Conservation (phyloP, 768 basidiomycete species). For the Boletus sensibilis region DNA sequence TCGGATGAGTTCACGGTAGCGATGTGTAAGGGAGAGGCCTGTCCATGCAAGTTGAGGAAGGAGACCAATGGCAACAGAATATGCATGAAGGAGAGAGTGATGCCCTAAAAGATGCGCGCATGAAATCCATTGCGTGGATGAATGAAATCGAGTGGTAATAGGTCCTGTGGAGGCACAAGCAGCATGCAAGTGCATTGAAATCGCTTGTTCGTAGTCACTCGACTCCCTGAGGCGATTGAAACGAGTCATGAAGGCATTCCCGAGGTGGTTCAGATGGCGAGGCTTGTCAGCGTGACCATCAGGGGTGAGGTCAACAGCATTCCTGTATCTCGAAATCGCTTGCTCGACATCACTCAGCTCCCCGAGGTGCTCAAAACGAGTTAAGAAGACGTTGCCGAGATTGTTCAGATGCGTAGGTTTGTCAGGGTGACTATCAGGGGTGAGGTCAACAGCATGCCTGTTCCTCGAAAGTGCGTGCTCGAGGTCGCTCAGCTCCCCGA, state of each 20-base stretch:
- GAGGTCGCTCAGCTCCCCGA: too few species aligned
- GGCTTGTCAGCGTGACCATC: background rate
- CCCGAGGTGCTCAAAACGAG: background rate
- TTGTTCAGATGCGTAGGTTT: too few species aligned
- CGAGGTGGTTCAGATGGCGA: too few species aligned
- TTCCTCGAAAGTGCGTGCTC: too few species aligned
- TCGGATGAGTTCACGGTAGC: background rate
- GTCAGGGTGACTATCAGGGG: too few species aligned
- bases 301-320: background rate
- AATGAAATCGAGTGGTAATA: background rate
- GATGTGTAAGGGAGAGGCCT: background rate
- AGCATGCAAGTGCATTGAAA: background rate
- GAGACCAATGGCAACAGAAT: background rate
- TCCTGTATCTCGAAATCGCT: background rate
- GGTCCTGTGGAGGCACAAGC: background rate
- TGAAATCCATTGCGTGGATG: background rate
- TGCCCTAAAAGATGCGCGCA: background rate
- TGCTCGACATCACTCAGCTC: background rate
- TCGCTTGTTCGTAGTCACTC: background rate
- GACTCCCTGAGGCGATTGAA: too few species aligned
- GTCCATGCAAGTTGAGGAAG: background rate
- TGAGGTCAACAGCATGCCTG: too few species aligned
- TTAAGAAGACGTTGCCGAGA: too few species aligned
- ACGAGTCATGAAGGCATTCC: too few species aligned
- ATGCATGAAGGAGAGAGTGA: background rate